Percentiles rank a stretch among this genome's conserved stretches.
phyloP scores from a whole-genome alignment of 176 grass and related monocot species.

The Carex cristatella region DNA sequence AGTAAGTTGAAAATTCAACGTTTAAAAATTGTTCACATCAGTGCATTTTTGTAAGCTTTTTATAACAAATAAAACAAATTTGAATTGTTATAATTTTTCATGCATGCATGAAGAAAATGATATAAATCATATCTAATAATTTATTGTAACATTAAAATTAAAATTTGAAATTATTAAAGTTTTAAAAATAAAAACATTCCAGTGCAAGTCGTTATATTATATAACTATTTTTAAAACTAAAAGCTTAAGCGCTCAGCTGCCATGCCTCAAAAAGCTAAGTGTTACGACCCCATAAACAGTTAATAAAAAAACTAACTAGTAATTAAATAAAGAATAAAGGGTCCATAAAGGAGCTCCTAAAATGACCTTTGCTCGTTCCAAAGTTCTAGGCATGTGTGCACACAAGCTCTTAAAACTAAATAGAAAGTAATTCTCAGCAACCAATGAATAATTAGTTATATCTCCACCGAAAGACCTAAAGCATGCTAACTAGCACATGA shows the following conservation, averaged over 20 bases:
- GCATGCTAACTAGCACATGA: slow-evolving; percentile 1
- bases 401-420: background rate
- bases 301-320: background rate
- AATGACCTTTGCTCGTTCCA: background rate
- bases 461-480: slow-evolving; percentile 2
- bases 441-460: background rate
- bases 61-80: no score
- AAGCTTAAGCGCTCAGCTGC: background rate
- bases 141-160: no score
- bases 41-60: no score
- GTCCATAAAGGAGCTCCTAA: background rate
- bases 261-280: background rate
- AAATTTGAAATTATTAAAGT: no score
- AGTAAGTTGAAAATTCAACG: no score
- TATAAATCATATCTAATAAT: no score
- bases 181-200: no score
- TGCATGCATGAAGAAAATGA: no score
- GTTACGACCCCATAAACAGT: background rate
- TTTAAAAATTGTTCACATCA: no score
- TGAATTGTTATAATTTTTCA: no score
- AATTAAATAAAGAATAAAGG: background rate
- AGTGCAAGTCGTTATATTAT: no score
- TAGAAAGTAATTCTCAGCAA: background rate
- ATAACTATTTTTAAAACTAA: background rate
- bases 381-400: background rate